A percentile compares a stretch with the other conserved stretches of the same genome.
phyloP scores from a whole-genome alignment of 306 rosid species.

The Casuarina glauca region DNA sequence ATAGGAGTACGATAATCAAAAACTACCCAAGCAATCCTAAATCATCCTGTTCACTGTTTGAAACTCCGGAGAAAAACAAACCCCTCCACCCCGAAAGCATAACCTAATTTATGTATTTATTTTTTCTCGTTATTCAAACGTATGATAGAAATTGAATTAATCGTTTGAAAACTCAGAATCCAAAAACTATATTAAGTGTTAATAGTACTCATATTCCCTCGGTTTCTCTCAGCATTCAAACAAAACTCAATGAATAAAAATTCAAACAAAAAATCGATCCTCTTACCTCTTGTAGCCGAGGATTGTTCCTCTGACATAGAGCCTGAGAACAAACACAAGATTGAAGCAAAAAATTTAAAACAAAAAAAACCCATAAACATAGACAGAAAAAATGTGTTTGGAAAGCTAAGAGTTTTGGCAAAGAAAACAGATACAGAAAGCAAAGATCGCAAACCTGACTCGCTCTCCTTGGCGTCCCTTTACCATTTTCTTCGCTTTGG shows the following conservation, averaged over 20 bases:
- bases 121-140: background rate
- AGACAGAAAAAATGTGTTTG: background rate
- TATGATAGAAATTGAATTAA: background rate
- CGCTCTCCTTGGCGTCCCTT: slow-evolving; percentile 94
- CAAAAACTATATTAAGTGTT: background rate
- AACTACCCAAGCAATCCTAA: background rate
- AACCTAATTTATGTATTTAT: background rate
- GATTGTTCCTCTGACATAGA: slow-evolving; percentile 79
- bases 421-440: background rate
- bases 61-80: background rate
- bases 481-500: slow-evolving; percentile 54
- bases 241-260: background rate
- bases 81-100: background rate
- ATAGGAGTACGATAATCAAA: background rate
- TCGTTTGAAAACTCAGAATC: background rate
- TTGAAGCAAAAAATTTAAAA: background rate
- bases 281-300: slow-evolving; percentile 91
- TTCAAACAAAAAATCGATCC: background rate
- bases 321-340: slow-evolving; percentile 37
- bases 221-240: slow-evolving; percentile 9
- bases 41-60: background rate
- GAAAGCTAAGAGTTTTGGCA: background rate
- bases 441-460: slow-evolving; percentile 50
- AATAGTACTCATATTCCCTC: background rate
- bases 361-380: background rate